These are phyloP conservation scores for Ceriops zippeliana DNA, from an alignment of 345 rosid species.

Conservation along the genomic window DNA sequence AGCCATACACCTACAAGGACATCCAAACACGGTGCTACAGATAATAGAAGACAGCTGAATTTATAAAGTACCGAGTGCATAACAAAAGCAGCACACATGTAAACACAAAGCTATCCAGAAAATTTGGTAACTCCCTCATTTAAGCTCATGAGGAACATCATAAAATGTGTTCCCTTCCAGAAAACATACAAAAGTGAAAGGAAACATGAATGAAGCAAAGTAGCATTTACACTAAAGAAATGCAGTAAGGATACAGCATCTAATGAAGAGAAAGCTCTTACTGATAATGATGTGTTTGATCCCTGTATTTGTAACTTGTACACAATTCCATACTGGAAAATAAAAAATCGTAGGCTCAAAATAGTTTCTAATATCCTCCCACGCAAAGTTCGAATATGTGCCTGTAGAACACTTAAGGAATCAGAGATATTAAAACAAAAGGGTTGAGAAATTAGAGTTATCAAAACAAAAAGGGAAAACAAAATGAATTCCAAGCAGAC, in stretches of 20 bases:
- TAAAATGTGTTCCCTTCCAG: neutral
- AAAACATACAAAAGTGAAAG: neutral
- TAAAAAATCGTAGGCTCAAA: constrained; percentile 76
- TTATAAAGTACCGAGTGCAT: neutral
- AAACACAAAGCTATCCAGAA: neutral
- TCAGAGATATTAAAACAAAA: constrained; percentile 3
- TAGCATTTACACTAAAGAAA: neutral
- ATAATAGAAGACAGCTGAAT: neutral
- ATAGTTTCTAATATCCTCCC: constrained; percentile 91
- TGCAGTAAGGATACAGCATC: neutral
- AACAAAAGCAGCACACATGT: neutral
- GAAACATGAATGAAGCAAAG: neutral
- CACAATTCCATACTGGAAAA: constrained; percentile 91
- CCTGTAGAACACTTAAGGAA: constrained; percentile 38
- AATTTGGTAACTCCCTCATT: neutral
- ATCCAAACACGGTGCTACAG: neutral
- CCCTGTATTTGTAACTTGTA: constrained; percentile 73
- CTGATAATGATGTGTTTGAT: constrained; percentile 58
- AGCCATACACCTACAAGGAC: constrained; percentile 64
- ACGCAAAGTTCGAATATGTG: constrained; percentile 72
- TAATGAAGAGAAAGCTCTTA: constrained; percentile 22
- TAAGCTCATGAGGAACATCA: neutral
- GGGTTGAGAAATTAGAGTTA: neutral
- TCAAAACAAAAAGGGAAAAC: neutral
- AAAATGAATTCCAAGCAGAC: neutral